Evolutionary conservation across 805 yeast genomes (phyloP).

Genomic region (Saccharomyces mikatae): DNA sequence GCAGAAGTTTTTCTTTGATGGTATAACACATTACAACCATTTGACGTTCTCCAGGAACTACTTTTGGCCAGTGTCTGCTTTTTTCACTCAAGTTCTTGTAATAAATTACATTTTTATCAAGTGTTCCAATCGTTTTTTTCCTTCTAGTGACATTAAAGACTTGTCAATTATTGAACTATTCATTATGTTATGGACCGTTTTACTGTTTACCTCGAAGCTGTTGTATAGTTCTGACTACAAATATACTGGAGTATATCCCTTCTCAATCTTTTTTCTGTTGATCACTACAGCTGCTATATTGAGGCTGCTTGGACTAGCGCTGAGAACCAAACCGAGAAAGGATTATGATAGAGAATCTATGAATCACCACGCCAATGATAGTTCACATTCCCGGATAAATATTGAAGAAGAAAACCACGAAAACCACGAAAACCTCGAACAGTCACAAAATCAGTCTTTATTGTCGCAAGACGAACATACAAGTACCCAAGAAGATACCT

Average conservation of each 20-base stretch:
- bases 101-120: slow-evolving; percentile 50
- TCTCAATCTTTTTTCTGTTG: slow-evolving; percentile 40
- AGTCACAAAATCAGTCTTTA: neutral
- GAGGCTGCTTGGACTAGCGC: slow-evolving; percentile 34
- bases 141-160: slow-evolving; percentile 54
- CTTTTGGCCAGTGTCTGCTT: slow-evolving; percentile 41
- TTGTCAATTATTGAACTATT: slow-evolving; percentile 48
- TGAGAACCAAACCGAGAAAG: neutral
- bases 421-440: neutral
- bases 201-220: slow-evolving; percentile 44
- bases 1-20: slow-evolving; percentile 35
- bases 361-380: neutral
- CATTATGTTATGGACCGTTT: slow-evolving; percentile 46
- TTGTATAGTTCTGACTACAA: slow-evolving; percentile 40
- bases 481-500: neutral
- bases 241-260: slow-evolving; percentile 41
- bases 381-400: slow-evolving; percentile 1
- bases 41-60: slow-evolving; percentile 45
- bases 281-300: slow-evolving; percentile 41
- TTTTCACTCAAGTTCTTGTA: slow-evolving; percentile 42
- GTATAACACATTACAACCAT: slow-evolving; percentile 40
- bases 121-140: slow-evolving; percentile 30
- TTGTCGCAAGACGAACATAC: neutral
- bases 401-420: slow-evolving; percentile 4
- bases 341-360: neutral